A percentile compares a stretch with the other conserved stretches of the same genome.
Evolutionary conservation across 257 asterid species (phyloP).

Genomic region (Prunella vulgaris): DNA sequence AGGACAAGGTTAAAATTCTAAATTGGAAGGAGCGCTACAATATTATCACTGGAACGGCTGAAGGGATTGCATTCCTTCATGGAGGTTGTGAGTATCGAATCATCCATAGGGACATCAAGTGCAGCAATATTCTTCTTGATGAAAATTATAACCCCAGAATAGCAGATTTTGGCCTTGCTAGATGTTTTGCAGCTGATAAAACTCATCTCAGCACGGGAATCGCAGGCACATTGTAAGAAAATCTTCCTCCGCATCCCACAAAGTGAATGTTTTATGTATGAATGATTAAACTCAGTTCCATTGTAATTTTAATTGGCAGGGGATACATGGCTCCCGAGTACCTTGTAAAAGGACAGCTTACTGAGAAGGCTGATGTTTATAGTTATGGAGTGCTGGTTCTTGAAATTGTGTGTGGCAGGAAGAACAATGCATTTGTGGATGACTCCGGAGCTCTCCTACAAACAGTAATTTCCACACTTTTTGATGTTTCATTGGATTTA

Average conservation of each 20-base stretch:
- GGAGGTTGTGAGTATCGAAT: constrained; percentile 59
- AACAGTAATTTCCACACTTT: constrained; percentile 35
- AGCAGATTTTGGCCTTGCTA: constrained; percentile 91
- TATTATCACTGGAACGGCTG: constrained; percentile 73
- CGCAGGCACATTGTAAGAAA: constrained; percentile 88
- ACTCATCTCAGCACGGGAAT: constrained; percentile 90
- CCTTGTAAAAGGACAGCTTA: constrained; percentile 86
- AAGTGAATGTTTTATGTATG: not conserved
- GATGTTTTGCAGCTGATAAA: constrained; percentile 69
- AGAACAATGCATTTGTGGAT: constrained; percentile 60
- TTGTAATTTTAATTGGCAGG: constrained; percentile 33
- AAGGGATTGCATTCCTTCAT: constrained; percentile 78
- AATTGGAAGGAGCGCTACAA: constrained; percentile 71
- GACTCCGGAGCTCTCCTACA: constrained; percentile 74
- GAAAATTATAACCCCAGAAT: constrained; percentile 58
- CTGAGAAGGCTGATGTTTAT: constrained; percentile 91
- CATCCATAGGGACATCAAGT: constrained; percentile 81
- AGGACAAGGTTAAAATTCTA: constrained; percentile 40
- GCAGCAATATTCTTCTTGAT: constrained; percentile 83
- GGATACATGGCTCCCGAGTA: constrained; percentile 99
- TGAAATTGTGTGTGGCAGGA: constrained; percentile 72
- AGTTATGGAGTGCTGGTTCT: constrained; percentile 87
- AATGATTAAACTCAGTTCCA: not conserved
- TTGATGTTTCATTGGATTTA: not conserved
- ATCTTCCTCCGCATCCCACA: not conserved